Percentiles rank a stretch among this genome's conserved stretches.
Conservation (phyloP, 139 green algal species). For the Medakamo hakoo region DNA sequence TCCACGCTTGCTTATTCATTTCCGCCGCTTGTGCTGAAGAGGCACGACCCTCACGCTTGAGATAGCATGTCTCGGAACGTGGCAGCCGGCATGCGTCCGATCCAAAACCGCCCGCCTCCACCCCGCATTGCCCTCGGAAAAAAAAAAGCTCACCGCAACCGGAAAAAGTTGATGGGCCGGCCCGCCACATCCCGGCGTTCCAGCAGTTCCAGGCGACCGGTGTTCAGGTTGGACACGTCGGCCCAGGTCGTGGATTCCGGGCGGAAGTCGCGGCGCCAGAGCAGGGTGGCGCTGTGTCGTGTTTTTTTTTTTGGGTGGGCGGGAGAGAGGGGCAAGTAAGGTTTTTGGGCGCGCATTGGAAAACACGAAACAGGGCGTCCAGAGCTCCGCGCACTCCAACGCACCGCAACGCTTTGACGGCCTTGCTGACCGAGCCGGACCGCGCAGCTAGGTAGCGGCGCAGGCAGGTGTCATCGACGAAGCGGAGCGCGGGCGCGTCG, state of each 20-base stretch:
- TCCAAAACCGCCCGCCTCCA: neutral
- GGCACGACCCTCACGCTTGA: no score
- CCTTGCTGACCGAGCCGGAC: neutral
- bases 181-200: neutral
- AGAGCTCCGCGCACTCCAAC: no score
- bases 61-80: no score
- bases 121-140: neutral
- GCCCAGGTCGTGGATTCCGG: slow-evolving; percentile 3
- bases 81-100: no score
- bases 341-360: neutral
- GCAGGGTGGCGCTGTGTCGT: neutral
- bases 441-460: neutral
- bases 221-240: neutral
- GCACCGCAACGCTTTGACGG: neutral
- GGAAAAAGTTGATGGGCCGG: slow-evolving; percentile 1
- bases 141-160: neutral
- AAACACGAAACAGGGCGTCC: no score
- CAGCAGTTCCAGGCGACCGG: neutral
- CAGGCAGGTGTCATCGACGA: neutral
- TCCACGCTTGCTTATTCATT: no score
- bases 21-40: no score
- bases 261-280: neutral
- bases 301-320: neutral
- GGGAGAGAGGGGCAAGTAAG: neutral
- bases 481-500: neutral